Evolutionary conservation across 768 basidiomycete species (phyloP), one percentile per base, ranked within the genome.

Genomic region (Russula compacta): DNA sequence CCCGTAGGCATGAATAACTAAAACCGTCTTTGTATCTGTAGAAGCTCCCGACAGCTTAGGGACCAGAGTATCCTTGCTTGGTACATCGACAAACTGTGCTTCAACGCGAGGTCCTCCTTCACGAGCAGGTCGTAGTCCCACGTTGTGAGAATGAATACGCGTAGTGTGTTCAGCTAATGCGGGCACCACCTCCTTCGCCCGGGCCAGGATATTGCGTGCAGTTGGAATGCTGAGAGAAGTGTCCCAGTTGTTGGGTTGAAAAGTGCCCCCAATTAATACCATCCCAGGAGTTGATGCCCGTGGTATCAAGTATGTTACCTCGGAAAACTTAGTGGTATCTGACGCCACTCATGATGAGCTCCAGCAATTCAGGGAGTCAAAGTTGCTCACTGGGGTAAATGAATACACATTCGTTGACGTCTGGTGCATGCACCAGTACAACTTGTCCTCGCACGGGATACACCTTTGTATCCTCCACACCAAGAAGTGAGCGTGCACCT

Each of bases 371-470:
- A 8, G 48, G 17, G 0, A n/a, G 17, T 15, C 38, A 14, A 32
- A 38, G 9, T 17, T 15, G 19, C 21, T 50, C 21, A 35, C 53
- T 17, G 35, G 36, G 46, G 7, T 55, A 17, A 29, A 47, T 47
- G 63, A 55, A 50, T 33, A 75, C 39, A 56, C 67, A 74, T 58
- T 77, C 74, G 47, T 74, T 78, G 48, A 90, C 75, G 73, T 80
- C 79, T 0, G 89, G 86, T 2, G 89, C 88, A 42, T 81, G 72
- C 21, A 95, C 77, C 17, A 93, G 71, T 9, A 94, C 83, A 0
- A 89, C 86, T 73, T 95, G 94, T 8, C 93, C 93, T 47, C 92
- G 79, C 64, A 93, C 80, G 0, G 93, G 91, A 69, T 82, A 83
- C 24, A 93, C 74, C 24, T 74, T 75, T 59, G 78, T 77, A 71